Percentiles rank a stretch among this genome's conserved stretches.
Evolutionary conservation across 2,329 filamentous ascomycete genomes (phyloP).

Genomic region (Bipolaris sorokiniana): DNA sequence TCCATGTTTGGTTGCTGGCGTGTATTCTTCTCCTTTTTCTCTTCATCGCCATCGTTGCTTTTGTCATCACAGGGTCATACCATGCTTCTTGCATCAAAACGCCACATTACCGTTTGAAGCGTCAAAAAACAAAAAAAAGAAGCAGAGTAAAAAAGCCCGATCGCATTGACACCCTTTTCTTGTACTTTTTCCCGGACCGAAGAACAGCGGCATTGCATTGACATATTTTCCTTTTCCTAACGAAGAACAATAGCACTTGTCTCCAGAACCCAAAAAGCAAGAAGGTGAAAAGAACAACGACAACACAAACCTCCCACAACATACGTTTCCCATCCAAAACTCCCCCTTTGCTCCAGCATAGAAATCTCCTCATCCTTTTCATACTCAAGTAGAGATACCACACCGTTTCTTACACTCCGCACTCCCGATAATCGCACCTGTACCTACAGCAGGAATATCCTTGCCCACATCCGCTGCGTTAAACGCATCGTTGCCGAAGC

Average conservation of each 20-base stretch:
- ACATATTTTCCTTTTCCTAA: neutral
- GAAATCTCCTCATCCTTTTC: neutral
- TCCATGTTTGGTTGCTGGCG: no score
- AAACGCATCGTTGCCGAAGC: conserved; percentile 49
- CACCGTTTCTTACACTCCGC: conserved; percentile 50
- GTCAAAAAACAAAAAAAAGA: neutral
- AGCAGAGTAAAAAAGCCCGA: neutral
- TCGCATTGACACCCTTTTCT: neutral
- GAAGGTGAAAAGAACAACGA: neutral
- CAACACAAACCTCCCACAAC: neutral
- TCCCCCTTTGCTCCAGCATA: neutral
- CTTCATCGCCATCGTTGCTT: neutral
- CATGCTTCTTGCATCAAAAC: neutral
- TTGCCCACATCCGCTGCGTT: conserved; percentile 40
- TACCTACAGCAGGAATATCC: conserved; percentile 50
- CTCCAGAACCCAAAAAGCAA: neutral
- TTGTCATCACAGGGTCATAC: neutral
- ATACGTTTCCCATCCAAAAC: neutral
- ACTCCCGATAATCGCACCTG: conserved; percentile 52
- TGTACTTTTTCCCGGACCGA: neutral
- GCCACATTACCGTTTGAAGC: neutral
- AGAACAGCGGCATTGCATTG: neutral
- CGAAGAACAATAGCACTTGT: neutral
- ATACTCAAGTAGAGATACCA: conserved; percentile 19
- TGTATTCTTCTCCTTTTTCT: neutral